Conservation (phyloP, 768 basidiomycete species). For the Boletus eberwhitei region DNA sequence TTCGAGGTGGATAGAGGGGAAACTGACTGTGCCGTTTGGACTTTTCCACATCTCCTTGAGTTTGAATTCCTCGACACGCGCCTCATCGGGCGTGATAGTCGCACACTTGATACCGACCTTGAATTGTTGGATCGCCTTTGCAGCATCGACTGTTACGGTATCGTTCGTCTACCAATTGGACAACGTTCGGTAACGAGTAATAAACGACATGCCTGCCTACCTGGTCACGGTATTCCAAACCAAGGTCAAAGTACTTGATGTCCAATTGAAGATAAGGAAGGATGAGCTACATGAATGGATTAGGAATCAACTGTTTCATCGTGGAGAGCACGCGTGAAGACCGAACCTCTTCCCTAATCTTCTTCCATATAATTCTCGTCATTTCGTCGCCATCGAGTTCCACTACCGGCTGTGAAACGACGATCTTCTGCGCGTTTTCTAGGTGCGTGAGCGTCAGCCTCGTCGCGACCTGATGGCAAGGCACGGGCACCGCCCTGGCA, state of each 20-base stretch:
- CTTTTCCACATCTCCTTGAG: constrained; percentile 99
- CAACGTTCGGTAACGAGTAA: background rate
- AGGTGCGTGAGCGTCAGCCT: constrained; percentile 1
- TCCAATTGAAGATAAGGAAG: constrained; percentile 92
- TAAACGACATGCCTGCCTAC: constrained; percentile 37
- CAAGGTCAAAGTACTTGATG: constrained; percentile 98
- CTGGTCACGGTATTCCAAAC: constrained; percentile 87
- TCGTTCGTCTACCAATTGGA: constrained; percentile 74
- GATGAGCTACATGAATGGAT: constrained; percentile 68
- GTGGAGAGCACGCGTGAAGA: background rate
- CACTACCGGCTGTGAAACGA: constrained; percentile 84
- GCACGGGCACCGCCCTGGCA: background rate
- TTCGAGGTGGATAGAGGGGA: background rate
- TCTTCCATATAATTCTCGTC: constrained; percentile 99
- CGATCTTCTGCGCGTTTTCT: constrained; percentile 53
- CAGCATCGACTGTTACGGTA: constrained; percentile 88
- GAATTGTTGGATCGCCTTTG: constrained; percentile 91
- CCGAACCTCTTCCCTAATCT: constrained; percentile 89
- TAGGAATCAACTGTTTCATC: background rate
- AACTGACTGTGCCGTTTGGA: constrained; percentile 86
- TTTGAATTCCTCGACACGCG: constrained; percentile 93
- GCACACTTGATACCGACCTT: constrained; percentile 99
- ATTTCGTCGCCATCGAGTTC: constrained; percentile 98
- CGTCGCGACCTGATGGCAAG: background rate
- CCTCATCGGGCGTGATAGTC: constrained; percentile 98